phyloP scores from a whole-genome alignment of 2,329 filamentous ascomycete species.

The Aspergillus proliferans region DNA sequence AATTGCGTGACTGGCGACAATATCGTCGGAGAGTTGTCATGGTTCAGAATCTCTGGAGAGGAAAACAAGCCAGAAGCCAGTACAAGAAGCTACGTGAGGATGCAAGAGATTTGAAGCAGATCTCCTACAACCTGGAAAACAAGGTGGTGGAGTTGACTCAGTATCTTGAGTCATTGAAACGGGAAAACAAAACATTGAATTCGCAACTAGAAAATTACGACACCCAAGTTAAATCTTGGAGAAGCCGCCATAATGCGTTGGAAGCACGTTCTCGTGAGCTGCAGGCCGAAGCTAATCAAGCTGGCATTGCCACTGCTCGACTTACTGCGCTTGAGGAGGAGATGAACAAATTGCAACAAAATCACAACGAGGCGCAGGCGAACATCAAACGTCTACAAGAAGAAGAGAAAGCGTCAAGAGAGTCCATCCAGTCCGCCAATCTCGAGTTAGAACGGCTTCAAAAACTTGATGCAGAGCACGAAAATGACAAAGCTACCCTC shows the following conservation, averaged over 20 bases:
- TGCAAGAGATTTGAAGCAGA: constrained; percentile 96
- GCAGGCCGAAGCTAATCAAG: constrained; percentile 94
- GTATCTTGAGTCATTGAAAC: constrained; percentile 82
- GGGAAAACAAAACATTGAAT: constrained; percentile 84
- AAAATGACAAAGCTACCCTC: constrained; percentile 78
- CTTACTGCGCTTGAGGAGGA: constrained; percentile 90
- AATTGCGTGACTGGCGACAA: constrained; percentile 74
- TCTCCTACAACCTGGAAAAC: constrained; percentile 98
- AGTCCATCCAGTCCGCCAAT: constrained; percentile 72
- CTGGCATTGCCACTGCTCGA: constrained; percentile 87
- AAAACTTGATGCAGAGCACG: constrained; percentile 66
- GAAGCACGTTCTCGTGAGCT: constrained; percentile 89
- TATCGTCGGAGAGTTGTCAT: constrained; percentile 86
- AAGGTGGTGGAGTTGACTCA: constrained; percentile 99
- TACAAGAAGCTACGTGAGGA: constrained; percentile 94
- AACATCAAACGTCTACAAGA: constrained; percentile 94
- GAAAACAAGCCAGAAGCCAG: constrained; percentile 67
- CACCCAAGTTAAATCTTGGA: constrained; percentile 91
- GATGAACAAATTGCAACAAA: constrained; percentile 83
- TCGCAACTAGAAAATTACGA: constrained; percentile 94
- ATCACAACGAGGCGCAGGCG: constrained; percentile 80
- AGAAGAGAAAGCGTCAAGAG: constrained; percentile 79
- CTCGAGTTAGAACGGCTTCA: constrained; percentile 75
- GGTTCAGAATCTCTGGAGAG: constrained; percentile 89
- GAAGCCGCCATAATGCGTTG: constrained; percentile 81